These are phyloP conservation scores for Aureobasidium sp. DNA, from an alignment of 2,329 filamentous ascomycete genomes.

Conservation along the genomic window DNA sequence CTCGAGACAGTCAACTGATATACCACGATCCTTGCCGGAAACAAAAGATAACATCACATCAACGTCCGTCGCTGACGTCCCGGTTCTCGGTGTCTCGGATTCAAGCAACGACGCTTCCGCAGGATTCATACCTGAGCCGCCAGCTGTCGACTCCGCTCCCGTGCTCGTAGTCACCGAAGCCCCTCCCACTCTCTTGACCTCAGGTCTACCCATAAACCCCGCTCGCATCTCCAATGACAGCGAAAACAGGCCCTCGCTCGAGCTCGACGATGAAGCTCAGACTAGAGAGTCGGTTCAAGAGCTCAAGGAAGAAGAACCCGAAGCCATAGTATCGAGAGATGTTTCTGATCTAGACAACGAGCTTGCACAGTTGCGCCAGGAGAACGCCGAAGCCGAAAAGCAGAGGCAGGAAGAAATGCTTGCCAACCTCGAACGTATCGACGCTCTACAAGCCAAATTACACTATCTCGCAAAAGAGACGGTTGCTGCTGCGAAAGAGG, in stretches of 20 bases:
- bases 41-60: constrained; percentile 13
- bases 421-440: constrained; percentile 77
- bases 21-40: constrained; percentile 19
- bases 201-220: constrained; percentile 29
- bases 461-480: constrained; percentile 79
- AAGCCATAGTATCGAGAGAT: background rate
- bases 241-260: constrained; percentile 19
- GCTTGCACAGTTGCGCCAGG: constrained; percentile 41
- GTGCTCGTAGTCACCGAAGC: background rate
- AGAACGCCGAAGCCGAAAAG: constrained; percentile 43
- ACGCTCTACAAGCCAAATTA: constrained; percentile 83
- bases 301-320: background rate
- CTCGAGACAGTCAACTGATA: constrained; percentile 29
- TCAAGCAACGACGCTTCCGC: background rate
- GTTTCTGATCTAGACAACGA: constrained; percentile 33
- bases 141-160: background rate
- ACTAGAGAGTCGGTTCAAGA: background rate
- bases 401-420: constrained; percentile 76
- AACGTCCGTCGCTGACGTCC: background rate
- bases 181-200: constrained; percentile 20
- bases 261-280: constrained; percentile 4
- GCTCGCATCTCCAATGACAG: constrained; percentile 25
- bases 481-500: constrained; percentile 63
- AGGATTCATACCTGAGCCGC: constrained; percentile 12
- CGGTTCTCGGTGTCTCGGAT: background rate